Evolutionary conservation across 1,284 basidiomycete species (phyloP).

Genomic region (Cerioporus squamosus): DNA sequence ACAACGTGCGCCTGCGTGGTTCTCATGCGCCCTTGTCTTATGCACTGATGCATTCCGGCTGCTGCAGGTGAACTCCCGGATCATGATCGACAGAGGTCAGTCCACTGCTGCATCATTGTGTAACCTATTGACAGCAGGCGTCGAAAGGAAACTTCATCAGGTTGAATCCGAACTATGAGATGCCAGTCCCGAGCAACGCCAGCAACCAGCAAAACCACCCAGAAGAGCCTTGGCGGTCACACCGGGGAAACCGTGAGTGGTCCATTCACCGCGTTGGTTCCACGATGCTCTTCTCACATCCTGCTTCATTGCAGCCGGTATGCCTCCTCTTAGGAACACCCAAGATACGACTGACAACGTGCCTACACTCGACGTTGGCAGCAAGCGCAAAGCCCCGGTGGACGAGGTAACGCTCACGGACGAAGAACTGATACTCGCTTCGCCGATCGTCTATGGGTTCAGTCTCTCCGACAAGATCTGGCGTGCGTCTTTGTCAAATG

Average conservation of each 20-base stretch:
- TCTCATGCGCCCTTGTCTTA: background rate
- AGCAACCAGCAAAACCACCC: background rate
- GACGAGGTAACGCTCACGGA: conserved; percentile 14
- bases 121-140: too few species aligned
- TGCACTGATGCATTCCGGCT: background rate
- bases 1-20: conserved; percentile 47
- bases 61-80: conserved; percentile 37
- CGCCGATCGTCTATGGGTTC: conserved; percentile 62
- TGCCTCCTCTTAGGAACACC: too few species aligned
- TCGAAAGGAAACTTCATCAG: conserved; percentile 48
- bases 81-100: conserved; percentile 59
- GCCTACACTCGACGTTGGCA: conserved; percentile 12
- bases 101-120: conserved; percentile 44
- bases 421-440: conserved; percentile 53
- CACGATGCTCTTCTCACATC: too few species aligned
- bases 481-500: conserved; percentile 43
- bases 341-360: background rate
- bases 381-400: background rate
- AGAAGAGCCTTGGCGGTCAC: background rate
- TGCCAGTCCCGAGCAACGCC: conserved; percentile 34
- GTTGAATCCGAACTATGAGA: conserved; percentile 51
- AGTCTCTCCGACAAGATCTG: conserved; percentile 61
- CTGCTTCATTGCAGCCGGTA: background rate
- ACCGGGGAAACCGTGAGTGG: background rate
- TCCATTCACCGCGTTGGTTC: too few species aligned